A percentile compares a stretch with the other conserved stretches of the same genome.
Conservation (phyloP, 2,329 filamentous ascomycete genomes). For the Nemania sp. region DNA sequence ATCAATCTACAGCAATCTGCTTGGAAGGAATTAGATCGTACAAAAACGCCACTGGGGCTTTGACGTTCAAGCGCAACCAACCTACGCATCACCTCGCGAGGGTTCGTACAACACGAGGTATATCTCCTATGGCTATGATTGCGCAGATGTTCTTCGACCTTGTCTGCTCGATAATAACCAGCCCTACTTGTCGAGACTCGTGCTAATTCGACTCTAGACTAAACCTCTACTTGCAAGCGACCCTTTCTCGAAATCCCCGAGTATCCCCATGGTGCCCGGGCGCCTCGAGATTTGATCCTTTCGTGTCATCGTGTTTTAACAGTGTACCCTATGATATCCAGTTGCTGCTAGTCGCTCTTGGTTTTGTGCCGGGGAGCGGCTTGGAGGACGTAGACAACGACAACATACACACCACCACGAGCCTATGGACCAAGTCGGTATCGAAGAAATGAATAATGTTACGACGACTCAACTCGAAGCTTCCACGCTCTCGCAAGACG, state of each 20-base stretch:
- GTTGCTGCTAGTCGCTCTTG: constrained; percentile 44
- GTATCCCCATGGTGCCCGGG: constrained; percentile 39
- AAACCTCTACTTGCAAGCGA: constrained; percentile 17
- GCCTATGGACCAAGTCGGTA: constrained; percentile 48
- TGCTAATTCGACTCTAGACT: constrained; percentile 33
- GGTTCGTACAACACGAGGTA: constrained; percentile 30
- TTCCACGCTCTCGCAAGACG: constrained; percentile 48
- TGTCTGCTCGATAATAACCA: constrained; percentile 2
- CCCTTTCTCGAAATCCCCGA: constrained; percentile 25
- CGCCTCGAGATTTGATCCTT: constrained; percentile 37
- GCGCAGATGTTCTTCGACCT: constrained; percentile 5
- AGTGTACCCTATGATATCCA: constrained; percentile 47
- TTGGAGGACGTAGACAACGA: constrained; percentile 50
- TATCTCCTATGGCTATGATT: constrained; percentile 8
- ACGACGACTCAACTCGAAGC: constrained; percentile 46
- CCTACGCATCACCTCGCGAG: neutral
- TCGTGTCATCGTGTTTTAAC: constrained; percentile 30
- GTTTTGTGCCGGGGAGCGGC: constrained; percentile 51
- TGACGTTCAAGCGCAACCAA: constrained; percentile 12
- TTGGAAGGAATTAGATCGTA: constrained; percentile 38
- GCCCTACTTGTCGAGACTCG: constrained; percentile 14
- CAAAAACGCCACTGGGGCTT: constrained; percentile 12
- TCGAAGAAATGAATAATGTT: constrained; percentile 42
- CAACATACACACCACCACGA: constrained; percentile 56
- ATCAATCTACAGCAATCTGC: constrained; percentile 42